Base-by-base conservation (phyloP, 768 basidiomycete species). In the Coprinopsis strossmayeri region DNA sequence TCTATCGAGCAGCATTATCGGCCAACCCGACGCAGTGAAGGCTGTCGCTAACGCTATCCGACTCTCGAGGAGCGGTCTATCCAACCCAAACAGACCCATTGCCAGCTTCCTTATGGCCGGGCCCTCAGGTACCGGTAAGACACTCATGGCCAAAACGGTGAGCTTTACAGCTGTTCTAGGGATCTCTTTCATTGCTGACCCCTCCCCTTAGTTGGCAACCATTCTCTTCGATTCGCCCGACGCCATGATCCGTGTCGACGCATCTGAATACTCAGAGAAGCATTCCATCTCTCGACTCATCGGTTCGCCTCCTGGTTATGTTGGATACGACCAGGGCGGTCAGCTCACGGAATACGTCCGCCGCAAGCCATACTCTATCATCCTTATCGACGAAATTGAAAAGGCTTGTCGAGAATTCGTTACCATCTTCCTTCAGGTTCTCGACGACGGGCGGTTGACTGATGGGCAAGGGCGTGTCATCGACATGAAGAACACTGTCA, bases 11-110 rank as follows among this genome's bases (percentile, higher is more conserved):
- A 80, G 77, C 30, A 91, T 97, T 17, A 83, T 97, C 38, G 93
- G 95, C 0, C 95, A 98, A 63, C 79, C 79, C 1, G 87, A 93
- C 55, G 94, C 93, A 3, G 86, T 96, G 54, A 88, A 84, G 58
- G 85, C 95, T 3, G 91, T 97, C 27, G 87, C 92, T 9, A 92
- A 95, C 61, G 95, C 95, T 2, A 88, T 98, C 56, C 80, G 95
- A 39, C 68, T 98, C 35, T 94, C 91, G 21, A 79, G 95, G 43
- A 91, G 90, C 57, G 95, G 95, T n/a, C 71, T 99, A n/a, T 77
- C 87, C 35, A 91, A 94, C 61, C 79, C 88, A 26, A 74, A 84
- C 39, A 70, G 91, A 42, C 95, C 95, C 3, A 86, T 96, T 50
- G 93, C 95, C 0, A 90, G 86, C 58, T 96, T 96, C 71, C 68